Base-by-base conservation (phyloP, 306 rosid species). In the Pterocarpus santalinus region DNA sequence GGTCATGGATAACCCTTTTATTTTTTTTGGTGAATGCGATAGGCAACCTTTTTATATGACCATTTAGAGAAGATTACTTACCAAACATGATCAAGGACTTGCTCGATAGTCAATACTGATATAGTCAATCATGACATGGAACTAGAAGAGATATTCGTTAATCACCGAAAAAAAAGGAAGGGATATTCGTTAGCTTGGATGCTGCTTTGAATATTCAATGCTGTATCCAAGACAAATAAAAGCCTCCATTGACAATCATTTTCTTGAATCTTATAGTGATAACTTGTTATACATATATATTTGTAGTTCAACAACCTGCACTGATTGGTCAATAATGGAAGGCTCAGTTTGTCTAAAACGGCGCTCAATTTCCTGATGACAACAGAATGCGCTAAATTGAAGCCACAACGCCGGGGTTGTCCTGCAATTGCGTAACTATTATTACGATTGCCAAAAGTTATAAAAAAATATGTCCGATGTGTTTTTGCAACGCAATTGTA, bases 201-300 rank as follows among this genome's bases (percentile, higher is more conserved):
- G 28, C 28, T 22, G 28, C 28, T 22, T 22, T 22, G 28, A 22
- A 22, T 22, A 41, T 41, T 41, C 7, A 41, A 41, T 5, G 5
- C 1, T 38, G 41, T 46, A 36, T 28, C 53, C 58, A 68, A 57
- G 44, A 73, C 61, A 60, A 80, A 81, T 68, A 77, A 76, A 65
- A 41, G 34, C 72, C 80, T 82, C 85, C 72, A 81, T 72, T 72
- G 16, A 75, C 62, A 51, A 8, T 44, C 58, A 65, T 61, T 52
- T 39, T 81, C 73, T 36, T 69, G 10, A 63, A 72, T 56, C 46
- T 56, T 33, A 49, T 13, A 16, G n/a, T 36, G 49, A 14, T 16
- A 41, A 5, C 39, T 36, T 2, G 39, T 36, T 3, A 36, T 36
- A 36, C 30, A 44, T 15, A 68, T 69, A 35, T 57, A 43, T 43